Base-by-base conservation (phyloP, 208 protist species). In the Crithidia fasciculata region DNA sequence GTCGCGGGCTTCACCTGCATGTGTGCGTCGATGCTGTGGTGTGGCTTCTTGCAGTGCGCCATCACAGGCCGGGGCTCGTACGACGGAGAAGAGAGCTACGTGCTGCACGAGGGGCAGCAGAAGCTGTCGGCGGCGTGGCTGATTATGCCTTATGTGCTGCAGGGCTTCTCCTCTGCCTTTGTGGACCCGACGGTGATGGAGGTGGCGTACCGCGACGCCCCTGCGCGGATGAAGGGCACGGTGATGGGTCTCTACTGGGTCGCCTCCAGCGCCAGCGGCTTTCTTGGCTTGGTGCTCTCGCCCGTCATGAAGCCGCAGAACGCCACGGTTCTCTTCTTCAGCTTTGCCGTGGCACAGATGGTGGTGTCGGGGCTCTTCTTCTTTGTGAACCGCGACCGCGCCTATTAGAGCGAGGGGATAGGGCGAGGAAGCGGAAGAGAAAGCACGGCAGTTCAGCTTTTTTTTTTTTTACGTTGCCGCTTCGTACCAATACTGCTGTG, bases 141-240 rank as follows among this genome's bases (percentile, higher is more conserved):
- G 12, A 61, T 90, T 4, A 40, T 84, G 45, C 85, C 88, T 28
- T 93, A 89, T 61, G 53, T 88, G 5, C 56, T 90, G 72, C 85
- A 90, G 40, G 88, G 88, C 12, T 54, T 90, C 12, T 84, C 88
- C 44, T 81, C 85, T 40, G 88, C 85, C 28, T 77, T 89, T 13
- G 88, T 93, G 16, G 88, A 93, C 69, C 81, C 88, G 16, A 81
- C 85, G 2, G 74, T 88, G 47, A 85, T 93, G 88, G 83, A 93
- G 78, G 82, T 84, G 28, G 83, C 85, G 18, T 93, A 89, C 74
- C 69, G 77, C 2, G 78, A 63, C 28, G 85, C 88, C 15, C 88
- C 88, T 0, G 74, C 56, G 56, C 86, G 78, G 43, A 90, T 90
- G 83, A 90, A 89, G 73, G 85, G 85, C 5, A 80, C 81, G 0